Evolutionary conservation across 805 yeast genomes (phyloP), one percentile per base, ranked within the genome.

Genomic region (Priceomyces castillae): DNA sequence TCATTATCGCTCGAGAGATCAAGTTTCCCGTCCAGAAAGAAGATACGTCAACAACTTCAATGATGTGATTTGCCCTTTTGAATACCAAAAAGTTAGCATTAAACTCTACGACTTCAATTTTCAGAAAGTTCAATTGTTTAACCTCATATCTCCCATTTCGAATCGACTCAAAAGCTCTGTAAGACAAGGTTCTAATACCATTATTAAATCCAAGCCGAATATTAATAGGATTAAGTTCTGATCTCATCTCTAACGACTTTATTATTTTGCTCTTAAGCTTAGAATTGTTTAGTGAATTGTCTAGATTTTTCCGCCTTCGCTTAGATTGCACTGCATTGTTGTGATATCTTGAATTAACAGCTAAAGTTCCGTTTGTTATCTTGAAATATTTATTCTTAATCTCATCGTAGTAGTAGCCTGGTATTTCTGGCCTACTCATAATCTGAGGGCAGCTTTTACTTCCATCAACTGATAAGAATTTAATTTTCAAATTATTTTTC

Each of bases 361-460:
- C 14, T 7, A 40, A 22, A 16, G 43, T 61, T 3, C 67, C 68
- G 36, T 62, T 62, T 20, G 51, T 48, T 16, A 63, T 56, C 40
- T 56, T 56, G 49, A 63, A 63, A 44, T 61, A 63, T 37, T 52
- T 52, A 12, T 51, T 50, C 35, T 47, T 52, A 19, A 39, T 47
- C 26, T 42, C 52, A 39, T 63, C 68, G 34, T 35, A 63, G 44
- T 52, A 53, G 39, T 47, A 61, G 2, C 66, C 66, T 1, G 65
- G 65, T 15, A 61, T 51, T 31, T 53, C 56, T n/a, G 38, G 39
- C 18, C 30, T 25, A 4, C 23, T 7, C 43, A 40, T 40, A 15
- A 11, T 31, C 3, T 39, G 5, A 12, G 12, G 15, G 15, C 15
- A 5, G 15, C 10, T 28, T 28, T 11, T n/a, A n/a, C 4, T 28